Evolutionary conservation across 2,329 filamentous ascomycete genomes (phyloP).

Genomic region (Fusarium nematophilum): DNA sequence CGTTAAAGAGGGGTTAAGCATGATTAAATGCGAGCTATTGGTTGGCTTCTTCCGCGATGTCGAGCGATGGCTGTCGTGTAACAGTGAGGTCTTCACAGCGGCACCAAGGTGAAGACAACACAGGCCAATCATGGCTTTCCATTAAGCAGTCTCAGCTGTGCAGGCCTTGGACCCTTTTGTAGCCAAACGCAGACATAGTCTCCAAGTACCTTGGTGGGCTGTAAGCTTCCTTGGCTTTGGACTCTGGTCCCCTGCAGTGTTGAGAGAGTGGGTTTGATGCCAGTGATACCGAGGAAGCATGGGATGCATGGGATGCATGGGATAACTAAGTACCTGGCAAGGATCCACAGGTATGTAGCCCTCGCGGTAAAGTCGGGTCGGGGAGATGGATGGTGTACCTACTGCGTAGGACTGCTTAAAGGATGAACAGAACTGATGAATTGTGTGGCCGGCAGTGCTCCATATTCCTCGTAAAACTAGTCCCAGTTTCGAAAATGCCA

Average conservation of each 20-base stretch:
- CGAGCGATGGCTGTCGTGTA: conserved; percentile 35
- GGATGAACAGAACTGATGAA: too few species aligned
- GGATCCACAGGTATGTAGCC: conserved; percentile 8
- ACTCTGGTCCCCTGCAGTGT: conserved; percentile 20
- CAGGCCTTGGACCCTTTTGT: conserved; percentile 22
- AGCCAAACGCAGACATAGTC: conserved; percentile 33
- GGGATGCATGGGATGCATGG: conserved; percentile 16
- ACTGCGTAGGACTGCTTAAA: too few species aligned
- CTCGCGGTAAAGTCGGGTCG: conserved; percentile 7
- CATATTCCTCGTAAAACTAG: too few species aligned
- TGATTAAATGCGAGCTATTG: conserved; percentile 17
- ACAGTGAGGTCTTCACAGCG: conserved; percentile 23
- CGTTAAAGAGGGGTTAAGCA: conserved; percentile 23
- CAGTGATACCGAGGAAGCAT: conserved; percentile 31
- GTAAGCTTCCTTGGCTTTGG: conserved; percentile 15
- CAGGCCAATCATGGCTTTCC: conserved; percentile 26
- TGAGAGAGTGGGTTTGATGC: conserved; percentile 21
- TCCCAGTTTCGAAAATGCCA: conserved; percentile 10
- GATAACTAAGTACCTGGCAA: conserved; percentile 2
- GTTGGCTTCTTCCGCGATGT: conserved; percentile 21
- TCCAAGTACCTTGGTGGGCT: conserved; percentile 28
- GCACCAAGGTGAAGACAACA: conserved; percentile 19
- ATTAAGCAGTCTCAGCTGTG: conserved; percentile 23
- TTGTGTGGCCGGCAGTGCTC: too few species aligned
- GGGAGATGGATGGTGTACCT: neutral